These are phyloP conservation scores for Chiua sp. DNA, from an alignment of 1,284 basidiomycete species.

Conservation along the genomic window DNA sequence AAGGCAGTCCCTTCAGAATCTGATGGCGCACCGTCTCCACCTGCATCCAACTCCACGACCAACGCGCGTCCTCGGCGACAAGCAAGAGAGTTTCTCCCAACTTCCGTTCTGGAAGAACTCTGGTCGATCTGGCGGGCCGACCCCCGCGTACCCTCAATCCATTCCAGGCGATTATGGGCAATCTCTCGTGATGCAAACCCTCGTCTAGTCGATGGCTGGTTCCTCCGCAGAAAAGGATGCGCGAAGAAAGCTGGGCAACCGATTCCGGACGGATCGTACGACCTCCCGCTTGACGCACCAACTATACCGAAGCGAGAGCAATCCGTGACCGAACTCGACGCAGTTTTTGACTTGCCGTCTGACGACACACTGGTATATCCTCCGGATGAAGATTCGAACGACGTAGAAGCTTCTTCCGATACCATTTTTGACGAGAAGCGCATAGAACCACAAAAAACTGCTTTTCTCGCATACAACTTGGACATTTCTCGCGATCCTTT, in stretches of 20 bases:
- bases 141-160: constrained; percentile 34
- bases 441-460: neutral
- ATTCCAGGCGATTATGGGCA: constrained; percentile 33
- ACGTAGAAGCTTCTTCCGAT: constrained; percentile 32
- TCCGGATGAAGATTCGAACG: constrained; percentile 4
- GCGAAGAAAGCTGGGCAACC: constrained; percentile 32
- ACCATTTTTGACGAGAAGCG: constrained; percentile 21
- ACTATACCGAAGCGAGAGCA: constrained; percentile 15
- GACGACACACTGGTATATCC: constrained; percentile 32
- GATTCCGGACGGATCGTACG: constrained; percentile 26
- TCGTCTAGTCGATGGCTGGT: constrained; percentile 31
- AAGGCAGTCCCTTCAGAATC: constrained; percentile 5
- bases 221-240: constrained; percentile 27
- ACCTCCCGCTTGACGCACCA: constrained; percentile 21
- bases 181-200: constrained; percentile 26
- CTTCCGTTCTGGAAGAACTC: constrained; percentile 27
- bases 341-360: constrained; percentile 16
- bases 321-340: constrained; percentile 11
- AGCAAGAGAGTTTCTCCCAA: constrained; percentile 19
- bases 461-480: constrained; percentile 25
- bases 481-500: neutral
- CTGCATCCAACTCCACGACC: neutral
- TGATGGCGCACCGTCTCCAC: neutral
- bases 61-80: constrained; percentile 7
- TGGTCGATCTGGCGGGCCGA: constrained; percentile 37